phyloP scores from a whole-genome alignment of 1,284 basidiomycete genomes.

The Cystobasidiaceae sp. region DNA sequence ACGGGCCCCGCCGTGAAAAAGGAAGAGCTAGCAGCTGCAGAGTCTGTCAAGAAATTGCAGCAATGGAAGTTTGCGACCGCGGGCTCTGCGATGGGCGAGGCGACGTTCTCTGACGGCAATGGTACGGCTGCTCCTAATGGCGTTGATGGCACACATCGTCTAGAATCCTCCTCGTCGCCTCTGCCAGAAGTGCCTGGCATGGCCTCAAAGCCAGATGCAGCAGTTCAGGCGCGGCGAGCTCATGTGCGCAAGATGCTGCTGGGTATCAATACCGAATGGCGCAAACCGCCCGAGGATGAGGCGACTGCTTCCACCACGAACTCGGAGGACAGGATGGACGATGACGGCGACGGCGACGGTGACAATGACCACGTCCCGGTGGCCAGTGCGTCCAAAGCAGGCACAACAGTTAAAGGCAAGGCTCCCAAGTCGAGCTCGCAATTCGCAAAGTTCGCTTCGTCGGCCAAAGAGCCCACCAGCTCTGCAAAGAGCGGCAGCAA shows the following conservation, averaged over 20 bases:
- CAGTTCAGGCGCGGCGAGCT: constrained; percentile 2
- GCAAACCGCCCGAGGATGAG: background rate
- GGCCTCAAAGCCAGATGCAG: background rate
- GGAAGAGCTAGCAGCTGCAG: background rate
- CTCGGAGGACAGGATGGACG: background rate
- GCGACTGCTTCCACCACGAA: background rate
- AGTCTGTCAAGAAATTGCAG: constrained; percentile 3
- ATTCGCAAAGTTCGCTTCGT: constrained; percentile 17
- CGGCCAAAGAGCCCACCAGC: background rate
- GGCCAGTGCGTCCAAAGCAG: constrained; percentile 16
- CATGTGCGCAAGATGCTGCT: constrained; percentile 16
- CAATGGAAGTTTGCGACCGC: constrained; percentile 19
- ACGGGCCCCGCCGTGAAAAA: background rate
- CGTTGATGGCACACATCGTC: background rate
- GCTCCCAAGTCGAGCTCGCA: background rate
- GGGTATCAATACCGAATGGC: constrained; percentile 6
- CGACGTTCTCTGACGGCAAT: background rate
- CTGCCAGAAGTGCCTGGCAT: constrained; percentile 1
- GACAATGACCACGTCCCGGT: background rate
- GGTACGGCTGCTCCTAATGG: background rate
- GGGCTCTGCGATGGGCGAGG: background rate
- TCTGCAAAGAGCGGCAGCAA: background rate
- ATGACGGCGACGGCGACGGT: background rate
- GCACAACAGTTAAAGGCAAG: background rate
- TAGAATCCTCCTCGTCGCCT: constrained; percentile 5